Evolutionary conservation across 1,284 basidiomycete species (phyloP).

Genomic region (Naganishia sp.): DNA sequence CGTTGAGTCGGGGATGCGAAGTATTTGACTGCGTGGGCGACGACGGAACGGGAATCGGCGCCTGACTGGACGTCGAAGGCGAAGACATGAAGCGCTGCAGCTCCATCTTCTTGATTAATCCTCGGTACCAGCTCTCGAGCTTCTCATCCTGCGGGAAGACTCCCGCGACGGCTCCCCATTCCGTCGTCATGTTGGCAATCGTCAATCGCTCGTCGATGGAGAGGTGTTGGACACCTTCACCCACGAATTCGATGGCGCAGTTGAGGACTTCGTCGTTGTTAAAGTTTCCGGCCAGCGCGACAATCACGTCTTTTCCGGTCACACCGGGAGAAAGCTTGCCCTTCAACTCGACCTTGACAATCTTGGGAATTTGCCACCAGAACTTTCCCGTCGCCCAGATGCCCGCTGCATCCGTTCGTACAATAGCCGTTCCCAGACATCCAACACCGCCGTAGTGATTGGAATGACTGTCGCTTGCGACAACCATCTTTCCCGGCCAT

Average conservation of each 20-base stretch:
- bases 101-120: conserved; percentile 73
- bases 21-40: conserved; percentile 45
- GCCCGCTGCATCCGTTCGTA: conserved; percentile 70
- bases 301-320: conserved; percentile 97
- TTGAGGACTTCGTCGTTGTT: conserved; percentile 98
- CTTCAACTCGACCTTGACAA: conserved; percentile 90
- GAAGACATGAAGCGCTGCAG: conserved; percentile 66
- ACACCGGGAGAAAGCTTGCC: conserved; percentile 84
- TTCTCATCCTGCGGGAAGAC: conserved; percentile 90
- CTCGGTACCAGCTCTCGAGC: conserved; percentile 84
- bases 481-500: conserved; percentile 87
- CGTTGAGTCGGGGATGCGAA: conserved; percentile 84
- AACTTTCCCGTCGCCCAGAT: conserved; percentile 99
- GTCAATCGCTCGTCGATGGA: conserved; percentile 90
- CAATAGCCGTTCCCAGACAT: conserved; percentile 95
- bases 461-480: conserved; percentile 94
- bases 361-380: conserved; percentile 99
- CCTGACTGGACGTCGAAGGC: conserved; percentile 38
- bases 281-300: conserved; percentile 94
- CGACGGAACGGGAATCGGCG: conserved; percentile 44
- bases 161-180: conserved; percentile 96
- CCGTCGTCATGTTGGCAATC: conserved; percentile 98
- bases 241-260: conserved; percentile 96
- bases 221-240: conserved; percentile 80
- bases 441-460: conserved; percentile 97